These are phyloP conservation scores for Excoecaria cochinchinensis DNA, from an alignment of 345 rosid genomes.

Conservation along the genomic window DNA sequence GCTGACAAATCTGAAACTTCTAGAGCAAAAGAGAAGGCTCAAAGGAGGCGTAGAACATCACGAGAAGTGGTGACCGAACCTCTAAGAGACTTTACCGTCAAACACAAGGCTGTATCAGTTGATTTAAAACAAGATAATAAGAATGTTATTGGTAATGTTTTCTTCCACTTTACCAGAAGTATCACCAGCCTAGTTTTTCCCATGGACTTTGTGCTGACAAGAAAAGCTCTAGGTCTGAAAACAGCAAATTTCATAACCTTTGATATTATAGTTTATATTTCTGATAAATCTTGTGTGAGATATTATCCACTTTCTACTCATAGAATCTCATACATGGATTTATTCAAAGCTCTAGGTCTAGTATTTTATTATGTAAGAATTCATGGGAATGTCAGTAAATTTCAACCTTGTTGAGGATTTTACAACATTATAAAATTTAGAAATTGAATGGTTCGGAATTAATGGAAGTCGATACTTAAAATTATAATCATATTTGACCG, in stretches of 20 bases:
- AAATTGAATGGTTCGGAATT: too few relatives aligned
- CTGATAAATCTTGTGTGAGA: too few relatives aligned
- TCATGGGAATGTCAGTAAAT: too few relatives aligned
- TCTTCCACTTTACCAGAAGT: not conserved
- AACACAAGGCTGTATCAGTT: slow-evolving; percentile 18
- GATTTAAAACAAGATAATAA: slow-evolving; percentile 20
- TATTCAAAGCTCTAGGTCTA: too few relatives aligned
- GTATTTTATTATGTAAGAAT: too few relatives aligned
- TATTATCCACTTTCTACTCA: too few relatives aligned
- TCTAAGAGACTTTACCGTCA: slow-evolving; percentile 26
- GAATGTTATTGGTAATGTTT: slow-evolving; percentile 29
- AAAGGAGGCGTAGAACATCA: slow-evolving; percentile 28
- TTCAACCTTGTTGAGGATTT: too few relatives aligned
- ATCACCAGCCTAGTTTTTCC: slow-evolving; percentile 6
- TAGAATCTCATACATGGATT: too few relatives aligned
- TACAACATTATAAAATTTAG: too few relatives aligned
- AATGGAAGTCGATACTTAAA: too few relatives aligned
- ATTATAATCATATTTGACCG: too few relatives aligned
- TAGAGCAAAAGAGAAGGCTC: slow-evolving; percentile 26
- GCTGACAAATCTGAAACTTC: slow-evolving; percentile 33
- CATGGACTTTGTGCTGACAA: slow-evolving; percentile 4
- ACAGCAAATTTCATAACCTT: not conserved
- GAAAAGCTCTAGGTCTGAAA: not conserved
- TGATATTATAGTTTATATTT: too few relatives aligned
- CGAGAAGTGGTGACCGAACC: slow-evolving; percentile 41